Evolutionary conservation across 2,329 filamentous ascomycete species (phyloP), one percentile per base, ranked within the genome.

Genomic region (Fusarium drepaniforme): DNA sequence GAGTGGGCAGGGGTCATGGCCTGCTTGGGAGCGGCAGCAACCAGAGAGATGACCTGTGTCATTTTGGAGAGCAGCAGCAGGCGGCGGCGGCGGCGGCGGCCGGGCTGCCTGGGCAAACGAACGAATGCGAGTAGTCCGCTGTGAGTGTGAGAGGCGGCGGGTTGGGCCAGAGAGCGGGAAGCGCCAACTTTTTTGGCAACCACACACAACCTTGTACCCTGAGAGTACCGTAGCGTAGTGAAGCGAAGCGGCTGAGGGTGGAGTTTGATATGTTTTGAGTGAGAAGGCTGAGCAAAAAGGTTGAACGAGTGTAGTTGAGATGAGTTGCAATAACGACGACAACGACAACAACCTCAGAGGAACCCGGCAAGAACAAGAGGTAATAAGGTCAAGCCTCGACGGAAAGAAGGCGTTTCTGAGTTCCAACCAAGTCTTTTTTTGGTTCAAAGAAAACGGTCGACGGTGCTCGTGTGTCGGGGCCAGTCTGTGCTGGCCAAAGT

Each of bases 31-130:
- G 49, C 28, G 28, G 49, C 72, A 66, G 75, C 70, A 71, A 73
- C 76, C 75, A 79, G 67, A 71, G 77, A 79, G 71, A 78, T 76
- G 72, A 79, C 76, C 65, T 78, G 77, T 79, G 78, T 72, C 78
- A 79, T 79, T 73, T 78, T 78, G 71, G 49, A 74, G 58, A 40
- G 35, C 8, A 25, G 57, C 30, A 33, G 30, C 9, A 11, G 30
- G 30, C 30, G 30, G 30, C 30, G 30, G 30, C 30, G 30, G 30
- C 57, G 35, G 57, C 57, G 33, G 30, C 46, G 28, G 46, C 37
- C 16, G 37, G 37, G 37, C 38, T 42, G 53, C 58, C 46, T 58
- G 25, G 73, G 61, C 71, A 77, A 77, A 74, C 74, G 62, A 74
- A 75, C 74, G 64, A 74, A 63, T 68, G 65, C 67, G 67, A 75